A percentile compares a stretch with the other conserved stretches of the same genome.
Evolutionary conservation across 1,284 basidiomycete genomes (phyloP).

Genomic region (Sphagnurus paluster): DNA sequence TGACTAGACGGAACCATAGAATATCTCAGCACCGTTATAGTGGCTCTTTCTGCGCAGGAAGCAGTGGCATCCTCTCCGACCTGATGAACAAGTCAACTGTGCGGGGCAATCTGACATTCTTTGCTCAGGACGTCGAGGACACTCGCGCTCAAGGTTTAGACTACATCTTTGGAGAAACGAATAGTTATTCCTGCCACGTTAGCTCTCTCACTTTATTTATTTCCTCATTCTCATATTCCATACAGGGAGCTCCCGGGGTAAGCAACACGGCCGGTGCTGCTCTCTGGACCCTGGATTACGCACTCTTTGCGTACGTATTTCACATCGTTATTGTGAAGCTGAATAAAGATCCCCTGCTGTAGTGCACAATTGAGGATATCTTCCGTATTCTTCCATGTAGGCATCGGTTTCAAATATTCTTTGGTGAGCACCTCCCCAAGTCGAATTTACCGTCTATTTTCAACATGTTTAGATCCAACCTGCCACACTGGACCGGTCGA

Average conservation of each 20-base stretch:
- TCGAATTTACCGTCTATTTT: slow-evolving; percentile 50
- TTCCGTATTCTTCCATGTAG: slow-evolving; percentile 44
- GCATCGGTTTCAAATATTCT: slow-evolving; percentile 49
- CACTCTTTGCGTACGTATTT: slow-evolving; percentile 47
- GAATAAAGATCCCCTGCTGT: not conserved
- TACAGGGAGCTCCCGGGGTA: slow-evolving; percentile 57
- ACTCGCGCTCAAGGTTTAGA: slow-evolving; percentile 45
- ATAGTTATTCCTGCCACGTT: slow-evolving; percentile 49
- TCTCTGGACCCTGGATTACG: slow-evolving; percentile 70
- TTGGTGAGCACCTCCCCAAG: slow-evolving; percentile 30
- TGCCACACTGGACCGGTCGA: slow-evolving; percentile 49
- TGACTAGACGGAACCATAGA: slow-evolving; percentile 29
- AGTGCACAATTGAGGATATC: slow-evolving; percentile 38
- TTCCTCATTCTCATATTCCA: not conserved
- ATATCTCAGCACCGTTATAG: slow-evolving; percentile 67
- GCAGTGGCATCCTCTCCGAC: slow-evolving; percentile 48
- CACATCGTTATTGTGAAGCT: slow-evolving; percentile 37
- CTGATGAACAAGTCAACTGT: slow-evolving; percentile 63
- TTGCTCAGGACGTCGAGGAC: slow-evolving; percentile 50
- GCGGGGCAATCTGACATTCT: slow-evolving; percentile 54
- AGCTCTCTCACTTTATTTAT: slow-evolving; percentile 6
- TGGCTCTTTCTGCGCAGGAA: slow-evolving; percentile 56
- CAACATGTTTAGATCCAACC: slow-evolving; percentile 53
- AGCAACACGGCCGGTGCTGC: slow-evolving; percentile 70
- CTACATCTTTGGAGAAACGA: slow-evolving; percentile 64